Base-by-base conservation (phyloP, 2,329 filamentous ascomycete genomes). In the Trichoderma hamatum region DNA sequence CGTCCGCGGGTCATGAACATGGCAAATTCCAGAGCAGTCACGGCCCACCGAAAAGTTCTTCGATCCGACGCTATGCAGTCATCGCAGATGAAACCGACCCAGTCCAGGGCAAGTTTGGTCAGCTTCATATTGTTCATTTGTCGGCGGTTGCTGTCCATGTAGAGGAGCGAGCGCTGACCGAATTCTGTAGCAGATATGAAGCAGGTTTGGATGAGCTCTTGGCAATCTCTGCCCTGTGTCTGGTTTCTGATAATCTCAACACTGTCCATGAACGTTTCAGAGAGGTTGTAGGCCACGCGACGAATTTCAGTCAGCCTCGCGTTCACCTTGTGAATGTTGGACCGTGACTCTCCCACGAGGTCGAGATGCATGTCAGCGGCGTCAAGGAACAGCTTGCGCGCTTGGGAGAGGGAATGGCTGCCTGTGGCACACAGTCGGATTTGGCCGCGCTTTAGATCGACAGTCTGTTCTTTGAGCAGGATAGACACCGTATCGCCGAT, bases 121-220 rank as follows among this genome's bases (percentile, higher is more conserved):
- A 99, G 86, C 78, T 97, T 97, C 73, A 97, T 86, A 79, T 97
- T 97, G 82, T 98, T 98, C 92, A 98, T 96, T 73, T 96, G 93
- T 61, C 95, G 90, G 67, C 96, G 86, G 77, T 97, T 98, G 78
- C 92, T 92, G 80, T 99, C 96, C 89, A 99, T 96, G 82, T 97
- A 96, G 24, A 96, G 89, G 61, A 97, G 87, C 2, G 95, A 97
- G 72, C 96, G 91, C 78, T 97, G 95, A 55, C 96, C 96, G 73
- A 99, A 99, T 78, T 99, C 96, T 0, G 96, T 98, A n/a, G 96
- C 96, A 76, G 98, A 99, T 51, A 96, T 92, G 79, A 98, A 99
- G 80, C 95, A 99, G 5, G 94, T 97, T 79, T 99, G 96, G 72
- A 99, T 96, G 34, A 99, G 88, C 76, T 99, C 96, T 75, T 97